Conservation (phyloP, 805 yeast species). For the Saccharomycopsis fodiens region DNA sequence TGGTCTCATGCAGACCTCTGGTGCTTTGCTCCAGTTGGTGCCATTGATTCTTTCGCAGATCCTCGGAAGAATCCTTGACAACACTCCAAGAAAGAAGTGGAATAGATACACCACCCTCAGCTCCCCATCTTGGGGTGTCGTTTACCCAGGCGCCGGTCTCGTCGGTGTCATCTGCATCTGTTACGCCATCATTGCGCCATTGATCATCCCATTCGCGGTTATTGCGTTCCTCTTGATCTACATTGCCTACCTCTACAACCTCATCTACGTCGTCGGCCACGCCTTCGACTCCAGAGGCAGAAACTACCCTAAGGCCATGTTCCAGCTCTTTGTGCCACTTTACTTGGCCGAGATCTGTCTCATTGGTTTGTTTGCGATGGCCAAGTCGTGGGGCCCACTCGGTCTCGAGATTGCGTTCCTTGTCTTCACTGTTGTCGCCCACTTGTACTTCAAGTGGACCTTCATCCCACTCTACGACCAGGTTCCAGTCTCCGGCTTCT, state of each 20-base stretch:
- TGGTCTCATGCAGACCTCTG: slow-evolving; percentile 76
- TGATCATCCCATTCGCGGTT: slow-evolving; percentile 59
- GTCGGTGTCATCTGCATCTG: slow-evolving; percentile 64
- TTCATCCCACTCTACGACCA: slow-evolving; percentile 59
- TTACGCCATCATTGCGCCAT: slow-evolving; percentile 75
- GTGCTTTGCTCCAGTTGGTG: slow-evolving; percentile 66
- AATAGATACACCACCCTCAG: slow-evolving; percentile 56
- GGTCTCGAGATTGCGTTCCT: slow-evolving; percentile 58
- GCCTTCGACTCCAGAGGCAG: slow-evolving; percentile 62
- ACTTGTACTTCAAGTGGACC: slow-evolving; percentile 48
- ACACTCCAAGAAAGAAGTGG: slow-evolving; percentile 93
- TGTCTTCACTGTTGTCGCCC: slow-evolving; percentile 50
- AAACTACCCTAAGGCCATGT: slow-evolving; percentile 62
- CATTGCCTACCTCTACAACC: slow-evolving; percentile 54
- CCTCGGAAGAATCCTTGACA: slow-evolving; percentile 64
- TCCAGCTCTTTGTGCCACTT: slow-evolving; percentile 64
- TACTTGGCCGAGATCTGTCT: slow-evolving; percentile 67
- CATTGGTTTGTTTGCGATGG: slow-evolving; percentile 65
- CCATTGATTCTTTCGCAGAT: slow-evolving; percentile 63
- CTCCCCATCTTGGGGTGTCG: slow-evolving; percentile 71
- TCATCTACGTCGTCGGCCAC: slow-evolving; percentile 56
- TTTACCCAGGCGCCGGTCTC: slow-evolving; percentile 72
- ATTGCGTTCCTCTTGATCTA: slow-evolving; percentile 50
- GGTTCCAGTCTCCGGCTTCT: slow-evolving; percentile 58
- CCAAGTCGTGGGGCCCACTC: slow-evolving; percentile 72